These are phyloP conservation scores for Diaporthe velutina DNA, from an alignment of 2,329 filamentous ascomycete genomes.

Conservation along the genomic window DNA sequence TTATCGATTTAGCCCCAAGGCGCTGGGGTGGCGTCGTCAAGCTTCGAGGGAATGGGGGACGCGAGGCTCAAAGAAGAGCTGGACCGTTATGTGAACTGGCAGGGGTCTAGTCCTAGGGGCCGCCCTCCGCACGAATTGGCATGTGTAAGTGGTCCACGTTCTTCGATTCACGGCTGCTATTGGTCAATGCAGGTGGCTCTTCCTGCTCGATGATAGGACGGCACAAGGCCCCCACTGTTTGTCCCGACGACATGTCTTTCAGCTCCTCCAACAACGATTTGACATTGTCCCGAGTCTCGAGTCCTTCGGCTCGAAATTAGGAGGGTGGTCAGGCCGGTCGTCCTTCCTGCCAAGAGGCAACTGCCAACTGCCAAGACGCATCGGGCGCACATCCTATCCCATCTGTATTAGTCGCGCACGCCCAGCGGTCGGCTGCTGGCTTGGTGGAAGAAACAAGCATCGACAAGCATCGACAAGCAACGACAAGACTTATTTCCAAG, in stretches of 20 bases:
- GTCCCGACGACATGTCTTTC: conserved; percentile 34
- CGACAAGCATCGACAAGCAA: conserved; percentile 3
- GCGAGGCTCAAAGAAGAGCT: conserved; percentile 34
- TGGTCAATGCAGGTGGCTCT: conserved; percentile 1
- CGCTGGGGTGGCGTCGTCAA: conserved; percentile 25
- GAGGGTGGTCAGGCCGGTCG: background rate
- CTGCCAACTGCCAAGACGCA: conserved; percentile 8
- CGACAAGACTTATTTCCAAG: conserved; percentile 13
- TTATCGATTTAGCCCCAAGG: conserved; percentile 1
- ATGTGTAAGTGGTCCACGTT: conserved; percentile 36
- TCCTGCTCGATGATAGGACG: conserved; percentile 18
- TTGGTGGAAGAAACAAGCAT: conserved; percentile 6
- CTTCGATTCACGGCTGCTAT: background rate
- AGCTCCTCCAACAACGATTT: background rate
- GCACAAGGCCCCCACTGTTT: background rate
- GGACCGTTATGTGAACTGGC: conserved; percentile 21
- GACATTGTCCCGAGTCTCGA: background rate
- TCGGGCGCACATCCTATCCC: background rate
- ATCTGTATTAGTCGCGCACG: background rate
- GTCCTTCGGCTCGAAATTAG: background rate
- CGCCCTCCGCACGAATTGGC: conserved; percentile 37
- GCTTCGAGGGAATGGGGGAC: conserved; percentile 11
- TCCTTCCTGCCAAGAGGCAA: background rate
- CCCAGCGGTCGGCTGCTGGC: conserved; percentile 7
- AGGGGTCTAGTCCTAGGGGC: conserved; percentile 10